Conservation (phyloP, 139 green algal genomes). For the Chlorella sp. region DNA sequence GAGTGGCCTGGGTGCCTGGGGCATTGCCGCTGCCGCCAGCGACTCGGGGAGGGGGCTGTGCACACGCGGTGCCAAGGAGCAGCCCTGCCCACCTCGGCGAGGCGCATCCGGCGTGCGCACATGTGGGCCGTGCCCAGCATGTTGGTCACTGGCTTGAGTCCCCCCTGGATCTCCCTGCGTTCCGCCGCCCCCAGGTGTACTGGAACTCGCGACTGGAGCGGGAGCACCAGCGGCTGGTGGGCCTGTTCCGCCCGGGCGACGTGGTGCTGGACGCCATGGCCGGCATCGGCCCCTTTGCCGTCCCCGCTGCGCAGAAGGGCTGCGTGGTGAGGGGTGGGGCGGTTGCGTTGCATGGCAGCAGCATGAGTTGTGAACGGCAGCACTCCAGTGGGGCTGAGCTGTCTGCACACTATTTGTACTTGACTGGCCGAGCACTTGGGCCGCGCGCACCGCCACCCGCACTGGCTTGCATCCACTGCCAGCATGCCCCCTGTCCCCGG, state of each 20-base stretch:
- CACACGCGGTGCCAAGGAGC: neutral
- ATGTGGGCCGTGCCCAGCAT: no score
- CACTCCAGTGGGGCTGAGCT: no score
- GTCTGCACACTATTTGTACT: no score
- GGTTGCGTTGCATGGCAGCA: neutral
- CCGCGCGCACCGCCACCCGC: no score
- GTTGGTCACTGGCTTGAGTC: no score
- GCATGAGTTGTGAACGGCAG: no score
- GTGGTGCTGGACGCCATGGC: slow-evolving; percentile 90
- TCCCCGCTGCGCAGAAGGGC: slow-evolving; percentile 85
- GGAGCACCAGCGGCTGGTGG: slow-evolving; percentile 92
- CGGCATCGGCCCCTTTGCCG: slow-evolving; percentile 96
- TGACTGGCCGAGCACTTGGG: no score
- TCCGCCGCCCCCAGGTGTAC: slow-evolving; percentile 91
- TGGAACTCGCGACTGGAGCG: slow-evolving; percentile 98
- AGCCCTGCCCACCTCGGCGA: no score
- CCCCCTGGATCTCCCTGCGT: no score
- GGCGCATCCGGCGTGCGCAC: no score
- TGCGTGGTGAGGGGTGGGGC: slow-evolving; percentile 64
- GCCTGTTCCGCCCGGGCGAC: slow-evolving; percentile 62
- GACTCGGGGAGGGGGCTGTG: neutral
- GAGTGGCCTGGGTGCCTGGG: neutral
- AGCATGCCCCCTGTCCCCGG: neutral
- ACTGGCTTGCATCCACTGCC: no score
- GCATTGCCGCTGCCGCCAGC: neutral